phyloP scores from a whole-genome alignment of 768 basidiomycete species.

The Suillus subalutaceus region DNA sequence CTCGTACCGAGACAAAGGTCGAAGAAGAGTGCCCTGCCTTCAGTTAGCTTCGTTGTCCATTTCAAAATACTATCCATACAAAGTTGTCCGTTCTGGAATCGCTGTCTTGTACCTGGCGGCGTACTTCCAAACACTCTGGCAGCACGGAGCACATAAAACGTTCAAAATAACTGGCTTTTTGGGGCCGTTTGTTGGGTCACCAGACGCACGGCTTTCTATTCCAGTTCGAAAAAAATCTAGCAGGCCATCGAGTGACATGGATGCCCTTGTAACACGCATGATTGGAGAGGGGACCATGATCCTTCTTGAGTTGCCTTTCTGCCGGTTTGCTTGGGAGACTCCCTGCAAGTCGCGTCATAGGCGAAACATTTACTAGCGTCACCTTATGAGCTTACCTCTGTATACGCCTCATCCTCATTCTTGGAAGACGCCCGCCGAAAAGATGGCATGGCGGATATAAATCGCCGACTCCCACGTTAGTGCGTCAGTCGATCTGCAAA shows the following conservation, averaged over 20 bases:
- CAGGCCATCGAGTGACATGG: conserved; percentile 21
- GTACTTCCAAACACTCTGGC: conserved; percentile 37
- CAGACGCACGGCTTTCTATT: not conserved
- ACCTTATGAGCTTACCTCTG: conserved; percentile 18
- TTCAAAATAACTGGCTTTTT: conserved; percentile 32
- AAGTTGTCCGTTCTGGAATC: not conserved
- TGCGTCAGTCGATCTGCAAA: no score
- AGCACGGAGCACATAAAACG: conserved; percentile 34
- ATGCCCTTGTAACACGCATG: conserved; percentile 21
- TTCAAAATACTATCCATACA: not conserved
- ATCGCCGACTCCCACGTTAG: no score
- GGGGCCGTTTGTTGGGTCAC: not conserved
- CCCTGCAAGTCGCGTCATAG: not conserved
- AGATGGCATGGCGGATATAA: conserved; percentile 7
- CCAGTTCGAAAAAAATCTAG: conserved; percentile 23
- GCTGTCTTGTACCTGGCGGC: conserved; percentile 13
- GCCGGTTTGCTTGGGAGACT: conserved; percentile 26
- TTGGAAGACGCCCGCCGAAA: conserved; percentile 19
- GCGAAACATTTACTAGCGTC: not conserved
- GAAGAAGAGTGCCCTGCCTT: conserved; percentile 37
- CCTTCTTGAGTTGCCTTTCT: conserved; percentile 27
- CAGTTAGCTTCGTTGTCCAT: not conserved
- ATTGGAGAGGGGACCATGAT: conserved; percentile 4
- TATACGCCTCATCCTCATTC: conserved; percentile 24
- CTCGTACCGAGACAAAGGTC: conserved; percentile 48